phyloP scores from a whole-genome alignment of 352 stramenopile species.

The Pythium pectinolyticum region DNA sequence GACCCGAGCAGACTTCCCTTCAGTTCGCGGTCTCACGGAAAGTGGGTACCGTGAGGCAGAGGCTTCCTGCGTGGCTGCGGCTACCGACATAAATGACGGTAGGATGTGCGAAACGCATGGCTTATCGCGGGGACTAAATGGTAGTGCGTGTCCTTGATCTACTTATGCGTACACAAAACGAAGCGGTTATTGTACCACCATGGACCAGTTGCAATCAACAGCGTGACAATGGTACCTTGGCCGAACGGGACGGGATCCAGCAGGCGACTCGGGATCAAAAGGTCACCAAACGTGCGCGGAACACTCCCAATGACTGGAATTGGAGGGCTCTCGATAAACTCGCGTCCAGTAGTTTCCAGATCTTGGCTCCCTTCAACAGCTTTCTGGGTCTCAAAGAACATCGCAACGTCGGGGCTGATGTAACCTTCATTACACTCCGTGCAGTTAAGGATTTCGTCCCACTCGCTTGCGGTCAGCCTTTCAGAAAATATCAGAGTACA shows the following conservation, averaged over 20 bases:
- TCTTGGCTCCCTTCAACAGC: slow-evolving; percentile 57
- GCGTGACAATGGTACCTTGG: background rate
- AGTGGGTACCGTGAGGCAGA: background rate
- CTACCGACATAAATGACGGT: background rate
- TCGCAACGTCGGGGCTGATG: slow-evolving; percentile 62
- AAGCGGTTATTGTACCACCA: no score
- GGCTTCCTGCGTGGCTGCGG: background rate
- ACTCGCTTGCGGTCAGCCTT: slow-evolving; percentile 38
- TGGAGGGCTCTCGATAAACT: slow-evolving; percentile 62
- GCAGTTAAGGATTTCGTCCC: slow-evolving; percentile 55
- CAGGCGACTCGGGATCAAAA: slow-evolving; percentile 3
- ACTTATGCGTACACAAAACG: no score
- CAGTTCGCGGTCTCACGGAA: background rate
- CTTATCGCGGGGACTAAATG: no score
- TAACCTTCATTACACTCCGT: slow-evolving; percentile 48
- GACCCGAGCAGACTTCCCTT: slow-evolving; percentile 16
- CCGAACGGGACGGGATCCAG: background rate
- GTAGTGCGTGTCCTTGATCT: no score
- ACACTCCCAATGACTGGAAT: slow-evolving; percentile 24
- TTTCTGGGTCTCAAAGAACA: slow-evolving; percentile 38
- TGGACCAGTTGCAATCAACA: no score
- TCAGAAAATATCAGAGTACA: background rate
- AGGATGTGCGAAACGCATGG: background rate
- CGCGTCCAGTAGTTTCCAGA: slow-evolving; percentile 54
- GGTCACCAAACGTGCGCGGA: slow-evolving; percentile 10